Conservation (phyloP, 1,284 basidiomycete genomes). For the Ceratobasidium sp. region DNA sequence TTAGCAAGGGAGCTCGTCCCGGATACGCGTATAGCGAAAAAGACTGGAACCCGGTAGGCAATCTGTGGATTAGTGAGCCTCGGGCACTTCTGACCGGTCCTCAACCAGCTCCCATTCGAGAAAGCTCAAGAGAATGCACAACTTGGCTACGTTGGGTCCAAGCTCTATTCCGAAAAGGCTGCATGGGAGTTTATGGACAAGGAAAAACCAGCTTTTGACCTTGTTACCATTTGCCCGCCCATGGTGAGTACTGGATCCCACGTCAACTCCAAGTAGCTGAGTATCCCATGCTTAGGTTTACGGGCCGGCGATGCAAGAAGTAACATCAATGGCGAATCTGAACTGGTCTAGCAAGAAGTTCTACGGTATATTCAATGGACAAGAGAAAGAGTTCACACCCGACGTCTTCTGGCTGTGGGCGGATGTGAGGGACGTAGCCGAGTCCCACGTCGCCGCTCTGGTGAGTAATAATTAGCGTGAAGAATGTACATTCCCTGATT, state of each 20-base stretch:
- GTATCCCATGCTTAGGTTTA: not conserved
- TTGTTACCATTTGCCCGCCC: constrained; percentile 46
- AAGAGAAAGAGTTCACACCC: not conserved
- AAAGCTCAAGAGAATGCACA: constrained; percentile 19
- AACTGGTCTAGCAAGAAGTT: not conserved
- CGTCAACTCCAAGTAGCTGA: no score
- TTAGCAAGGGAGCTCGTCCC: constrained; percentile 46
- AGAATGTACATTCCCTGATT: not conserved
- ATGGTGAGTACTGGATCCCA: constrained; percentile 41
- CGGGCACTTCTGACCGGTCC: no score
- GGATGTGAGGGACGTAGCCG: not conserved
- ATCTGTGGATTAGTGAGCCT: no score
- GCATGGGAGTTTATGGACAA: constrained; percentile 48
- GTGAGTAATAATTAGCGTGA: not conserved
- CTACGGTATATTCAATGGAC: not conserved
- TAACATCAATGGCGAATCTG: not conserved
- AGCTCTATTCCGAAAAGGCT: constrained; percentile 51
- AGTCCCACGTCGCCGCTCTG: constrained; percentile 18
- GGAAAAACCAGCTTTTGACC: constrained; percentile 46
- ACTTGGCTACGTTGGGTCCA: constrained; percentile 51
- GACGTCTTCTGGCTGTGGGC: not conserved
- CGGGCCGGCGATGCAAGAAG: constrained; percentile 29
- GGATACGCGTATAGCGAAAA: constrained; percentile 51
- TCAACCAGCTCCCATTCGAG: no score
- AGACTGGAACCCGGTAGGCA: constrained; percentile 56